A percentile compares a stretch with the other conserved stretches of the same genome.
phyloP scores from a whole-genome alignment of 306 rosid species.

The Vachellia pachyceras region DNA sequence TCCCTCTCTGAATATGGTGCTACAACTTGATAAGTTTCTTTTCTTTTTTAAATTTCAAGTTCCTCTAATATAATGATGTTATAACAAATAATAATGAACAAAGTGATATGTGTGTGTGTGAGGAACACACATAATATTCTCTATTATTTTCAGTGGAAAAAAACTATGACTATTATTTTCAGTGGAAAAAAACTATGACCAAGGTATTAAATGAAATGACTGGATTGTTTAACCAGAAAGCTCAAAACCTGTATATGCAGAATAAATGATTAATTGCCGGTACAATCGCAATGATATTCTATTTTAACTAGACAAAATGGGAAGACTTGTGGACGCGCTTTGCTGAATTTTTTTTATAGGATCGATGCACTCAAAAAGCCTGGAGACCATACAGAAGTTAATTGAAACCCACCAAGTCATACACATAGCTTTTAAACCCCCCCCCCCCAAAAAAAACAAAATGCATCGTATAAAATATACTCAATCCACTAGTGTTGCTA shows the following conservation, averaged over 20 bases:
- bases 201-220: not conserved
- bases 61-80: not conserved
- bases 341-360: not conserved
- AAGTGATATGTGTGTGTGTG: not conserved
- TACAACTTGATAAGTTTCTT: not conserved
- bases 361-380: not conserved
- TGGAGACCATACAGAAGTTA: not conserved
- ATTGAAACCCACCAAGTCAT: constrained; percentile 31
- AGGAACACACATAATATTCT: no score
- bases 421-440: constrained; percentile 14
- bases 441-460: no score
- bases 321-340: not conserved
- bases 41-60: not conserved
- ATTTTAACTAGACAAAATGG: not conserved
- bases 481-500: not conserved
- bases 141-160: no score
- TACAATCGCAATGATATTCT: not conserved
- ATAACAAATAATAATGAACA: not conserved
- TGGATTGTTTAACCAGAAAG: not conserved
- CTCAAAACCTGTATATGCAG: not conserved
- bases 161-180: no score
- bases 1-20: not conserved
- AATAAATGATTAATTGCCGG: not conserved
- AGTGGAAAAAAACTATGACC: no score
- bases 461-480: constrained; percentile 8